Evolutionary conservation across 1,284 basidiomycete species (phyloP).

Genomic region (Violaceomyces palustris): DNA sequence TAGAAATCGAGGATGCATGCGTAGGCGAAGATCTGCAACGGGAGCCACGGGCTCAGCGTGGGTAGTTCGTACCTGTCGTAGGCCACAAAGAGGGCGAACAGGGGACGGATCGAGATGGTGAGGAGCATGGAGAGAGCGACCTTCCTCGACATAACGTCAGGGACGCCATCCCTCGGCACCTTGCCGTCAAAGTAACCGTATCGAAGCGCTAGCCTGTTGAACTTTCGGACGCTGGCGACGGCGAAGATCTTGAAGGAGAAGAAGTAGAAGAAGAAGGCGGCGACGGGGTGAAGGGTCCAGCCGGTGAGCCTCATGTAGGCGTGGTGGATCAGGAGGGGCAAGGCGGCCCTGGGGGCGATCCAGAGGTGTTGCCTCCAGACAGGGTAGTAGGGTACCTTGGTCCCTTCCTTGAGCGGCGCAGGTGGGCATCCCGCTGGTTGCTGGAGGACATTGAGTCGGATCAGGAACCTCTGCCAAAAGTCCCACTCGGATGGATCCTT

Average conservation of each 20-base stretch:
- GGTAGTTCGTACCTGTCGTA: slow-evolving; percentile 30
- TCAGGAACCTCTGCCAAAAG: slow-evolving; percentile 3
- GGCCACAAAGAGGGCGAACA: slow-evolving; percentile 20
- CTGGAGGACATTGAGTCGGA: slow-evolving; percentile 6
- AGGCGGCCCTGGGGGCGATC: slow-evolving; percentile 21
- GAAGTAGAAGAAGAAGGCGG: slow-evolving; percentile 23
- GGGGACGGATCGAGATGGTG: slow-evolving; percentile 28
- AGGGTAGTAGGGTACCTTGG: slow-evolving; percentile 24
- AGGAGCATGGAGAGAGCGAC: slow-evolving; percentile 23
- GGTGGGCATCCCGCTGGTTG: slow-evolving; percentile 1
- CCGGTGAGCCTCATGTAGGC: slow-evolving; percentile 25
- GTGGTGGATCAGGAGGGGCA: slow-evolving; percentile 32
- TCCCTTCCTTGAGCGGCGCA: slow-evolving; percentile 1
- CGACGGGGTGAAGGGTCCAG: slow-evolving; percentile 23
- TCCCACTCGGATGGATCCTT: slow-evolving; percentile 4
- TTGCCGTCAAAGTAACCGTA: slow-evolving; percentile 40
- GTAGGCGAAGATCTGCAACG: slow-evolving; percentile 32
- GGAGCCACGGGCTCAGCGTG: slow-evolving; percentile 21
- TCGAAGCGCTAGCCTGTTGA: slow-evolving; percentile 8
- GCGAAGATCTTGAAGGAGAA: slow-evolving; percentile 23
- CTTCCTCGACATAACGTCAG: slow-evolving; percentile 15
- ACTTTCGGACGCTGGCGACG: slow-evolving; percentile 9
- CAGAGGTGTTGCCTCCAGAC: slow-evolving; percentile 28
- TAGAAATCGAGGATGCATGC: slow-evolving; percentile 35
- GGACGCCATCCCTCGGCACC: slow-evolving; percentile 26